Conservation (phyloP, 306 rosid genomes). For the Glycine tomentella region DNA sequence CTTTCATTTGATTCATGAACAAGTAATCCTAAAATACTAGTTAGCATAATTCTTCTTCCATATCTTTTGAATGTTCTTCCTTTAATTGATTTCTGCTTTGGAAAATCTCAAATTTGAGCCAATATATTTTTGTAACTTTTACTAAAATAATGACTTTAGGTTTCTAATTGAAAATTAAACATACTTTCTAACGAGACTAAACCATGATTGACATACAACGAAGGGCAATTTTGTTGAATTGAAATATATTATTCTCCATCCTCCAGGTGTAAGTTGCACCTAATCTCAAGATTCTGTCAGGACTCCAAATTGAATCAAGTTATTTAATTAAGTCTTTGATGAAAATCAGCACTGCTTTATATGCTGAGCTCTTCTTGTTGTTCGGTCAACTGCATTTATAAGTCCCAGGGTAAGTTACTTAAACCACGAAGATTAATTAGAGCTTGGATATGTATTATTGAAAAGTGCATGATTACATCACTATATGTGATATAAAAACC, state of each 20-base stretch:
- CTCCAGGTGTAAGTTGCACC: slow-evolving; percentile 44
- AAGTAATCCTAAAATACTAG: too few species aligned
- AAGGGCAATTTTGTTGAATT: background rate
- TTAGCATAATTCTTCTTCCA: too few species aligned
- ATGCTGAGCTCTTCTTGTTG: background rate
- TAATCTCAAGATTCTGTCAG: slow-evolving; percentile 45
- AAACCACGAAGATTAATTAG: background rate
- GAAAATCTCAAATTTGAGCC: background rate
- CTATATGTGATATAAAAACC: too few species aligned
- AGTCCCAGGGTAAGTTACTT: slow-evolving; percentile 25
- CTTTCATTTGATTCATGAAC: too few species aligned
- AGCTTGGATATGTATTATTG: too few species aligned
- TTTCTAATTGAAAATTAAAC: too few species aligned
- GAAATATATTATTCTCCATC: background rate
- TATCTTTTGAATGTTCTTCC: background rate
- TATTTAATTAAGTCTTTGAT: background rate
- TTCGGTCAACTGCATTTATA: slow-evolving; percentile 1
- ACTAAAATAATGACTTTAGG: too few species aligned
- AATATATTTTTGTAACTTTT: too few species aligned
- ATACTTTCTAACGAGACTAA: too few species aligned
- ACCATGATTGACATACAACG: slow-evolving; percentile 22
- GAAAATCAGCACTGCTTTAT: background rate
- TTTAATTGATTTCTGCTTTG: background rate
- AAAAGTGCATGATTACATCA: too few species aligned
- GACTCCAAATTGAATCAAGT: background rate